Percentiles rank a stretch among this genome's conserved stretches.
Evolutionary conservation across 257 asterid species (phyloP).

Genomic region (Ajuga chamaepitys): DNA sequence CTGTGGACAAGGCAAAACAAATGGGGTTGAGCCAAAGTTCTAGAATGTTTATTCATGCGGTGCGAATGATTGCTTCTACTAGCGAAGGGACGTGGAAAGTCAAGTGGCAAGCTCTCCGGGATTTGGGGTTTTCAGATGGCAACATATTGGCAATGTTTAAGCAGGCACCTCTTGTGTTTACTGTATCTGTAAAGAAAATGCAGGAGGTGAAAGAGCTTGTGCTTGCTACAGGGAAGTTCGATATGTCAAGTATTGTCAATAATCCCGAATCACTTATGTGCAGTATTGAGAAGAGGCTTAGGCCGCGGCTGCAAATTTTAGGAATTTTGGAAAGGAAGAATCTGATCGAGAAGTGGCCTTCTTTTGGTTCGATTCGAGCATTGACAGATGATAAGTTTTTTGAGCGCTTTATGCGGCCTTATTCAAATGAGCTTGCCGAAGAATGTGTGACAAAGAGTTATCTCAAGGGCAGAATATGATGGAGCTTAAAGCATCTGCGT

Average conservation of each 20-base stretch:
- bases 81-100: background rate
- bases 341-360: background rate
- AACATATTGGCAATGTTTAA: slow-evolving; percentile 14
- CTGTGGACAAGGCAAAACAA: slow-evolving; percentile 14
- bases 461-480: too few relatives aligned
- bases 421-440: too few relatives aligned
- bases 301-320: background rate
- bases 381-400: too few relatives aligned
- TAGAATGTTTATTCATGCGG: slow-evolving; percentile 19
- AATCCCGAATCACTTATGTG: slow-evolving; percentile 10
- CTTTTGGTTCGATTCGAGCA: background rate
- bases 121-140: slow-evolving; percentile 23
- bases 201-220: slow-evolving; percentile 13
- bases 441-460: too few relatives aligned
- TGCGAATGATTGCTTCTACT: slow-evolving; percentile 15
- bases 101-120: background rate
- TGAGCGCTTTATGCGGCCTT: too few relatives aligned
- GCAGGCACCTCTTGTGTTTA: slow-evolving; percentile 16
- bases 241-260: background rate
- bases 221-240: slow-evolving; percentile 15
- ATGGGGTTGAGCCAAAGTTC: slow-evolving; percentile 13
- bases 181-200: slow-evolving; percentile 15
- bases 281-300: background rate
- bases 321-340: background rate
- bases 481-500: too few relatives aligned